Conservation (phyloP, 768 basidiomycete species). For the Boletus subparvulus region DNA sequence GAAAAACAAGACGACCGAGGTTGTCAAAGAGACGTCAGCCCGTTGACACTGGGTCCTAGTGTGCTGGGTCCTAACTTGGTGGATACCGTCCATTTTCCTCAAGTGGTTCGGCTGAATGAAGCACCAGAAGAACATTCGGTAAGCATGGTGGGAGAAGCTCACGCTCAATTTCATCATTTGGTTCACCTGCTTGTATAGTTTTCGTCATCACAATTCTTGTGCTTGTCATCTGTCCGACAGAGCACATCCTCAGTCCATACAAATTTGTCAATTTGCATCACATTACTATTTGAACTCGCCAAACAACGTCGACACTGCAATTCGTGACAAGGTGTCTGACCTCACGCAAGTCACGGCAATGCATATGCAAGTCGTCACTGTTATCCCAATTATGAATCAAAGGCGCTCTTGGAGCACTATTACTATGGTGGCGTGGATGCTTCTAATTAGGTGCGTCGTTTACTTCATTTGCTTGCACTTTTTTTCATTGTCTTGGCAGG, state of each 20-base stretch:
- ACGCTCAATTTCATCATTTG: constrained; percentile 94
- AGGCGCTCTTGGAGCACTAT: no score
- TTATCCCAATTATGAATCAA: no score
- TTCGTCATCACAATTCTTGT: constrained; percentile 93
- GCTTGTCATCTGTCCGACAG: constrained; percentile 86
- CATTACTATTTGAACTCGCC: constrained; percentile 63
- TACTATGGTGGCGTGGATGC: no score
- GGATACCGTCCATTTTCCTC: constrained; percentile 75
- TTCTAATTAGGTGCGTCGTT: constrained; percentile 52
- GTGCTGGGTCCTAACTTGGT: constrained; percentile 91
- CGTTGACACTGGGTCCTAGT: constrained; percentile 86
- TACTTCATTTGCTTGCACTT: background rate
- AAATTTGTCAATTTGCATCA: constrained; percentile 56
- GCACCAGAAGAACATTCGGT: constrained; percentile 84
- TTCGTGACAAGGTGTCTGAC: constrained; percentile 97
- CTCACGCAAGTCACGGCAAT: constrained; percentile 53
- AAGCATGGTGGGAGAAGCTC: constrained; percentile 97
- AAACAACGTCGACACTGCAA: constrained; percentile 73
- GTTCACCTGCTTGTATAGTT: constrained; percentile 82
- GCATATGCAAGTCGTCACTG: no score
- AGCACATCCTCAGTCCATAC: constrained; percentile 79
- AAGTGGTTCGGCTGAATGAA: constrained; percentile 86
- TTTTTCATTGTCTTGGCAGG: constrained; percentile 40
- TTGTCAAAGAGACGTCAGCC: constrained; percentile 76
- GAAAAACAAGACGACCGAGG: constrained; percentile 85